A percentile compares a stretch with the other conserved stretches of the same genome.
Conservation (phyloP, 345 rosid genomes). For the Ceriops tagal region DNA sequence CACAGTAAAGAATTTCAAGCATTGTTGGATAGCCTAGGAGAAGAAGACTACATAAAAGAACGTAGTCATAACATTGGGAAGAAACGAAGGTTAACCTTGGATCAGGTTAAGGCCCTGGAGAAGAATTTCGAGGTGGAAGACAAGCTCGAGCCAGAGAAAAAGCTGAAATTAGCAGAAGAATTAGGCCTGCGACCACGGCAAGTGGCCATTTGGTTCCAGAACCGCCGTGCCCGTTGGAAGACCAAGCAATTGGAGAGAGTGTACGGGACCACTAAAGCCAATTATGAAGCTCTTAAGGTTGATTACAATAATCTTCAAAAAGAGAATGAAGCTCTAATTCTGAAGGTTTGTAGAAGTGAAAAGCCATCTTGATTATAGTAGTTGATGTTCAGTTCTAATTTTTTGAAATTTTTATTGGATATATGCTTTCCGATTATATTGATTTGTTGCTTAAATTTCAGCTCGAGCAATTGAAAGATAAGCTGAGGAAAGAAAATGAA, state of each 20-base stretch:
- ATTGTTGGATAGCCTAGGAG: constrained; percentile 50
- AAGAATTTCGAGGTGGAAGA: constrained; percentile 57
- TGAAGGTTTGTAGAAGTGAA: constrained; percentile 29
- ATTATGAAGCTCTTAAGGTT: constrained; percentile 45
- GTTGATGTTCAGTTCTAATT: not conserved
- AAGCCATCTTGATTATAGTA: too few relatives aligned
- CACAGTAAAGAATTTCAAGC: constrained; percentile 56
- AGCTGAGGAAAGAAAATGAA: constrained; percentile 32
- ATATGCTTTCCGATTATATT: not conserved
- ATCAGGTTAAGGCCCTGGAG: constrained; percentile 61
- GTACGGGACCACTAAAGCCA: constrained; percentile 38
- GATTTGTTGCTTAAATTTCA: constrained; percentile 22
- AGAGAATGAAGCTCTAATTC: constrained; percentile 36
- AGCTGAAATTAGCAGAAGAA: constrained; percentile 47
- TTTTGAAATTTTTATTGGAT: not conserved
- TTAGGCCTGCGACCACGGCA: constrained; percentile 59
- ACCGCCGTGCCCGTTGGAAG: constrained; percentile 73
- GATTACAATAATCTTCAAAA: constrained; percentile 41
- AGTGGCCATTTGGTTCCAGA: constrained; percentile 77
- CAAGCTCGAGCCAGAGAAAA: constrained; percentile 66
- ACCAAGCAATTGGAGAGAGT: constrained; percentile 65
- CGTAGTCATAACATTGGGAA: constrained; percentile 33
- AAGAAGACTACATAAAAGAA: constrained; percentile 48
- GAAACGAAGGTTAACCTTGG: constrained; percentile 46
- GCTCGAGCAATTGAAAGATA: constrained; percentile 50